Evolutionary conservation across 139 green algal genomes (phyloP).

Genomic region (Chlorella sp.): DNA sequence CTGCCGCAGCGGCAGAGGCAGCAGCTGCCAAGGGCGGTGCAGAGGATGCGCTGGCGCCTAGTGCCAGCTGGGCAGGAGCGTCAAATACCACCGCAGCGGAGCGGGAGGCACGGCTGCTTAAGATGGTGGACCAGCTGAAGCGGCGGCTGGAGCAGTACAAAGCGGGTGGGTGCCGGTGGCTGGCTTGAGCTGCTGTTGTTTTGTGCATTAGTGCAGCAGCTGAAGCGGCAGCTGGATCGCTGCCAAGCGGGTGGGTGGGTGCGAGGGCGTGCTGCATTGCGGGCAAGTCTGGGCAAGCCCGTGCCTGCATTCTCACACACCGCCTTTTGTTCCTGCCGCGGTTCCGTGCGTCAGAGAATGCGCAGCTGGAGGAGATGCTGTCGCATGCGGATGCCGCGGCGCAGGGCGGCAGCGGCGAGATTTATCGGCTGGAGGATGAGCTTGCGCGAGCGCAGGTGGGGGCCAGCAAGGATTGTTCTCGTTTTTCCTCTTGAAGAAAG

Average conservation of each 20-base stretch:
- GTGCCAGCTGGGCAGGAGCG: too few relatives aligned
- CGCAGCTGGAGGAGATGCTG: conserved; percentile 84
- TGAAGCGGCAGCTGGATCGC: too few relatives aligned
- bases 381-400: conserved; percentile 56
- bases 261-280: too few relatives aligned
- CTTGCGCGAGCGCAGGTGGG: conserved; percentile 27
- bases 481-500: too few relatives aligned
- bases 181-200: too few relatives aligned
- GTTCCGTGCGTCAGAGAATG: conserved; percentile 56
- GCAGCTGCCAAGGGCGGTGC: neutral
- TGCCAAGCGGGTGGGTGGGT: too few relatives aligned
- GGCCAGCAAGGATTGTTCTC: too few relatives aligned
- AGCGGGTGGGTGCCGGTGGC: conserved; percentile 3
- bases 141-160: conserved; percentile 62
- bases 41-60: neutral
- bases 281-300: too few relatives aligned
- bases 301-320: too few relatives aligned
- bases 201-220: too few relatives aligned
- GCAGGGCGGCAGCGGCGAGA: conserved; percentile 43
- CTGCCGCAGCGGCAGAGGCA: neutral
- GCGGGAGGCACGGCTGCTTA: conserved; percentile 40
- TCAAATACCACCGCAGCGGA: neutral
- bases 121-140: conserved; percentile 69
- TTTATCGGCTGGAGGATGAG: conserved; percentile 50
- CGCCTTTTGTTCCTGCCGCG: too few relatives aligned